A percentile compares a stretch with the other conserved stretches of the same genome.
Evolutionary conservation across 2,329 filamentous ascomycete species (phyloP).

Genomic region (Ophiostoma ips): DNA sequence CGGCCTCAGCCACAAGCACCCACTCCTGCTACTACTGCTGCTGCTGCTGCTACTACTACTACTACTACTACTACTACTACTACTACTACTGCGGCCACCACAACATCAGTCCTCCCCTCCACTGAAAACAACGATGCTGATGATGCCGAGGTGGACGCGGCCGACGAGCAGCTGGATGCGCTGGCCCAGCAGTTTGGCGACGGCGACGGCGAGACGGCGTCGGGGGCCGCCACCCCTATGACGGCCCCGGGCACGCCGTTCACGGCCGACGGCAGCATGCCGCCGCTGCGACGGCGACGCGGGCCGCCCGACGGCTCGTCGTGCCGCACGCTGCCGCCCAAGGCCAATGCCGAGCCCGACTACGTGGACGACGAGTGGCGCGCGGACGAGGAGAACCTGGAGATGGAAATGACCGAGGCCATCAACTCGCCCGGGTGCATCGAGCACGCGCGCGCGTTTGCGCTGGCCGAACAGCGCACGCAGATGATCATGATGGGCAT

Average conservation of each 20-base stretch:
- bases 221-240: not conserved
- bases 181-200: slow-evolving; percentile 33
- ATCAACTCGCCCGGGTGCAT: slow-evolving; percentile 46
- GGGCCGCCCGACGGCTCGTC: slow-evolving; percentile 11
- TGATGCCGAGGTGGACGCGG: slow-evolving; percentile 3
- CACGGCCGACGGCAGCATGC: not conserved
- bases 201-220: slow-evolving; percentile 13
- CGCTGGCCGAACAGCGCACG: slow-evolving; percentile 41
- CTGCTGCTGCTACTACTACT: not conserved
- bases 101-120: not conserved
- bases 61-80: too few species aligned
- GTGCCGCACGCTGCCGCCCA: slow-evolving; percentile 12
- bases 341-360: slow-evolving; percentile 25
- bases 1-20: slow-evolving; percentile 21
- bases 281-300: slow-evolving; percentile 2
- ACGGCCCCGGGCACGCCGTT: slow-evolving; percentile 5
- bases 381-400: slow-evolving; percentile 48
- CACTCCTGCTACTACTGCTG: slow-evolving; percentile 8
- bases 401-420: slow-evolving; percentile 56
- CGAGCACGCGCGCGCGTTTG: slow-evolving; percentile 43
- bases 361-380: slow-evolving; percentile 51
- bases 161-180: slow-evolving; percentile 22
- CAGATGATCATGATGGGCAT: slow-evolving; percentile 12
- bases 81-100: too few species aligned
- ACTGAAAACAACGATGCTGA: not conserved